These are phyloP conservation scores for Curvularia hawaiiensis DNA, from an alignment of 2,329 filamentous ascomycete species.

Conservation along the genomic window DNA sequence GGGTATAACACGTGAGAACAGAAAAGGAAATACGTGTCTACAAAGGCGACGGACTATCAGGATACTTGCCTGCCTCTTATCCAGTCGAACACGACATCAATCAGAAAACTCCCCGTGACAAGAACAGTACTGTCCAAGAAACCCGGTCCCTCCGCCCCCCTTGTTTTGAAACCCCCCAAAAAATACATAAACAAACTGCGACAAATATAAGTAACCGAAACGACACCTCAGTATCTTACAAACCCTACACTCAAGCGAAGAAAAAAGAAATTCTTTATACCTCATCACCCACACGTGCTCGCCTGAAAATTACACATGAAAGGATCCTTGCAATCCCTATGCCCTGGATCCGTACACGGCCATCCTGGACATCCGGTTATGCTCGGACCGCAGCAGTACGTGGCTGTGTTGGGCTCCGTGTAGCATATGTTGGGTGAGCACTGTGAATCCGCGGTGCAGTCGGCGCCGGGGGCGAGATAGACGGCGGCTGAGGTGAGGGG, in stretches of 20 bases:
- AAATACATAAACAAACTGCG: background rate
- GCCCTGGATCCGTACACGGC: background rate
- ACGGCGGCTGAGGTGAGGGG: too few relatives aligned
- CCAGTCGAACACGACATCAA: background rate
- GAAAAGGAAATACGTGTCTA: background rate
- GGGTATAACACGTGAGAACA: background rate
- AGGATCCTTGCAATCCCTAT: background rate
- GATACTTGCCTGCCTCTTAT: background rate
- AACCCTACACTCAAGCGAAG: background rate
- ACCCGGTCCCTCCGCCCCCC: background rate
- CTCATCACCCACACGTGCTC: background rate
- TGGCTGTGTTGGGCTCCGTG: background rate
- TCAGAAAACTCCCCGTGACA: background rate
- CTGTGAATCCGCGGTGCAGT: background rate
- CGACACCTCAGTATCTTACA: background rate
- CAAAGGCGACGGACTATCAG: background rate
- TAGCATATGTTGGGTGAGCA: constrained; percentile 3
- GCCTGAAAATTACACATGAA: background rate
- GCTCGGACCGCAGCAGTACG: background rate
- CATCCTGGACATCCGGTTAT: background rate
- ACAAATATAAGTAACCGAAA: background rate
- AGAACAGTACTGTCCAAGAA: background rate
- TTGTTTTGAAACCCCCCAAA: background rate
- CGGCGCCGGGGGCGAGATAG: background rate
- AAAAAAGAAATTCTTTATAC: too few relatives aligned